Base-by-base conservation (phyloP, 805 yeast species). In the Sungouiella blattae region DNA sequence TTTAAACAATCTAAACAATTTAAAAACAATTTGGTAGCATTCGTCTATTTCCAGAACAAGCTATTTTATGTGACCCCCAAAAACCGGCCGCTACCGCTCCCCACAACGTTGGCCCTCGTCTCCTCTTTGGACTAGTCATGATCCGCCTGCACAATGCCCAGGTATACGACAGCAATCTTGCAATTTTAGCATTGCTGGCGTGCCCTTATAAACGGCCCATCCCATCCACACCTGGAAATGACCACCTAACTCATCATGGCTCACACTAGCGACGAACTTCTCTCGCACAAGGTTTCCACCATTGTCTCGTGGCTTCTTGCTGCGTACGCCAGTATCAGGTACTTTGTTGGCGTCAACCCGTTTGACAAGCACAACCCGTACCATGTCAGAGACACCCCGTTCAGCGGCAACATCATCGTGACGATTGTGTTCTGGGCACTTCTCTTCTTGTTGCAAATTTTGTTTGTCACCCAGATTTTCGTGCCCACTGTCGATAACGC, bases 371-470 rank as follows among this genome's bases (percentile, higher is more conserved):
- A 71, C 43, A 66, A 69, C 37, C 75, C 78, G 20, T 70, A 66
- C 53, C 69, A 73, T 31, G 75, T 75, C 6, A 71, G 71, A 5
- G 66, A 72, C 48, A 86, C 93, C 3, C 93, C 95, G 11, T 85
- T 85, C 65, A 74, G 87, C 2, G 77, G 78, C 11, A 69, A 71
- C 39, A 55, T 70, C 9, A 38, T 77, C 11, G 64, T 78, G 11
- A 57, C 71, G 2, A 56, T 76, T 28, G 57, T 73, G 9, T 85
- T 68, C 60, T 84, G 89, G 89, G 62, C 64, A 2, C 40, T 78
- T 21, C 60, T 75, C 17, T 70, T 74, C 40, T 38, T 75, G 2
- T 50, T 72, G 25, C 94, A 85, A 57, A 52, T 73, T 24, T 49
- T 65, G 24, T 80, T 74, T 47, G 64, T 76, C 26, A 39, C 61